phyloP scores from a whole-genome alignment of 208 protist species.

The Leishmania mexicana region DNA sequence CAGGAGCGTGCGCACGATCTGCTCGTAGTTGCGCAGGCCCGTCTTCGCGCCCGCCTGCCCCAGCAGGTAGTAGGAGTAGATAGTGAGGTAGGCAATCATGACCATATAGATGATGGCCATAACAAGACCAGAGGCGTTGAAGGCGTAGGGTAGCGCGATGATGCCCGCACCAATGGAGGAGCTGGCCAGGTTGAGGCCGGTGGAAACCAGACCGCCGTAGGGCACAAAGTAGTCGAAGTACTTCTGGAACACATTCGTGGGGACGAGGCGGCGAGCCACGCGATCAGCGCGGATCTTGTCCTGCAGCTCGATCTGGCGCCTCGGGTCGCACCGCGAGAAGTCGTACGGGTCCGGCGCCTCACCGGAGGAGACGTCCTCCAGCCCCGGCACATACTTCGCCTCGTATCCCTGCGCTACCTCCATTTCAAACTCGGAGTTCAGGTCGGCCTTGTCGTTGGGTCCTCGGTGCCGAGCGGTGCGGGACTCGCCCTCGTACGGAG shows the following conservation, averaged over 20 bases:
- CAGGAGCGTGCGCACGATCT: conserved; percentile 43
- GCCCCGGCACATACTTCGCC: conserved; percentile 2
- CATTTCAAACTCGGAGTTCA: background rate
- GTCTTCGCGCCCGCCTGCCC: conserved; percentile 37
- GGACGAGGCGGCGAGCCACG: conserved; percentile 30
- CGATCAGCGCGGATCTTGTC: conserved; percentile 21
- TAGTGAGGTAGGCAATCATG: conserved; percentile 38
- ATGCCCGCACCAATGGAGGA: conserved; percentile 63
- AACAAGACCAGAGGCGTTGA: conserved; percentile 47
- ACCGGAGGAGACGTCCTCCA: conserved; percentile 7
- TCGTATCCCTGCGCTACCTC: background rate
- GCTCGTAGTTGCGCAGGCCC: conserved; percentile 50
- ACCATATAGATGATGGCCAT: conserved; percentile 44
- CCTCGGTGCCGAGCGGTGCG: too few species aligned
- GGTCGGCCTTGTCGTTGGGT: background rate
- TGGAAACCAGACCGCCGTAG: conserved; percentile 50
- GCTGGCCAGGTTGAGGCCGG: conserved; percentile 52
- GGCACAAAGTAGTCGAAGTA: conserved; percentile 54
- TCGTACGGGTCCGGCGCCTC: conserved; percentile 22
- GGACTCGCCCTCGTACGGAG: background rate
- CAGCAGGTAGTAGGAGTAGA: conserved; percentile 67
- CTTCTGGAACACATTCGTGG: conserved; percentile 32
- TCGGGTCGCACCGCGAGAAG: conserved; percentile 25
- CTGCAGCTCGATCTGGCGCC: conserved; percentile 12
- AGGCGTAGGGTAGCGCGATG: conserved; percentile 54